Evolutionary conservation across 2,329 filamentous ascomycete genomes (phyloP).

Genomic region (Neonectria ditissima): DNA sequence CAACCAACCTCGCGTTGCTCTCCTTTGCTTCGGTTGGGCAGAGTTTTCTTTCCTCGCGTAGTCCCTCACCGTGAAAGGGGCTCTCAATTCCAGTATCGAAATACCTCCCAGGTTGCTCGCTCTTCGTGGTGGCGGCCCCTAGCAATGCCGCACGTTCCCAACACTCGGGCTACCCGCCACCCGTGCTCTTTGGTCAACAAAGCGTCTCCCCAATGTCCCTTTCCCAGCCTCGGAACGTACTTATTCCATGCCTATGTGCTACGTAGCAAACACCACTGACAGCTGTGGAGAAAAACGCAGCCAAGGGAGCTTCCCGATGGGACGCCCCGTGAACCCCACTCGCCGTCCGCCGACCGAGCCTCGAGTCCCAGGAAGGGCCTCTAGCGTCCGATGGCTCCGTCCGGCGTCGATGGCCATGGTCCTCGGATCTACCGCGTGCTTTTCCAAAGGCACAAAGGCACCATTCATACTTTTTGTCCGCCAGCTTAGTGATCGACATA

Average conservation of each 20-base stretch:
- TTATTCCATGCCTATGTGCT: background rate
- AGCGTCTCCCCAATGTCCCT: background rate
- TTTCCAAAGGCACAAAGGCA: constrained; percentile 24
- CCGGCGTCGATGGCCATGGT: constrained; percentile 3
- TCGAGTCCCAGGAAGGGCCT: constrained; percentile 29
- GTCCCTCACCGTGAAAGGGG: constrained; percentile 6
- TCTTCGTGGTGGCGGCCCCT: background rate
- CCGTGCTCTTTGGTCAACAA: background rate
- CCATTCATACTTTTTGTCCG: constrained; percentile 25
- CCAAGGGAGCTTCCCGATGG: constrained; percentile 47
- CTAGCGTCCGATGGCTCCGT: constrained; percentile 30
- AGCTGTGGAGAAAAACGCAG: constrained; percentile 41
- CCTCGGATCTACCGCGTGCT: constrained; percentile 23
- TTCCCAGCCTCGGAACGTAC: constrained; percentile 17
- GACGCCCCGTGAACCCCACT: constrained; percentile 41
- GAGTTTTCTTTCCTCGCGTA: constrained; percentile 10
- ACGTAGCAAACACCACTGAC: constrained; percentile 26
- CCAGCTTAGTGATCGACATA: constrained; percentile 29
- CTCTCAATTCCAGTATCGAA: constrained; percentile 12
- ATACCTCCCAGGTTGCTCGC: background rate
- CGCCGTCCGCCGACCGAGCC: constrained; percentile 24
- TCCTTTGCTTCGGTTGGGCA: constrained; percentile 8
- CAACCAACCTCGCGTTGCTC: constrained; percentile 5
- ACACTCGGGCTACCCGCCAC: constrained; percentile 5
- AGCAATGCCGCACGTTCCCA: constrained; percentile 2